Conservation (phyloP, 2,329 filamentous ascomycete species). For the Beauveria varroae region DNA sequence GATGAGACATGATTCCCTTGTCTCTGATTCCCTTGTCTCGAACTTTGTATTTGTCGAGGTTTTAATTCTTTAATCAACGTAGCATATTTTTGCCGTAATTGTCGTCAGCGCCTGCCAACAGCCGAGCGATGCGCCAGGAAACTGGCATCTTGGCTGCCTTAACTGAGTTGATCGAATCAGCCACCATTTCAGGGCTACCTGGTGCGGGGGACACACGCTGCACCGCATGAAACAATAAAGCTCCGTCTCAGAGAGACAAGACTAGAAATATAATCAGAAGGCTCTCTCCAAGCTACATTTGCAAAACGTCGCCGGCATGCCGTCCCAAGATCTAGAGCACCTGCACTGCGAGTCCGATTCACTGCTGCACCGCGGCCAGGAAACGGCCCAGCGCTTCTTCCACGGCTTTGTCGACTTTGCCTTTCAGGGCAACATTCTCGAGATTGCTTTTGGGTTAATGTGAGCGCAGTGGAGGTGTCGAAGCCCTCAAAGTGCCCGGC, state of each 20-base stretch:
- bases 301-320: slow-evolving; percentile 16
- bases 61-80: background rate
- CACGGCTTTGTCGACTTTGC: slow-evolving; percentile 65
- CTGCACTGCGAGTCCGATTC: slow-evolving; percentile 24
- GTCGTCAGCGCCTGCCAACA: too few relatives aligned
- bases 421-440: slow-evolving; percentile 65
- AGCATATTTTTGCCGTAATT: background rate
- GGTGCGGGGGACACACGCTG: background rate
- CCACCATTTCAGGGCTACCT: background rate
- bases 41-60: background rate
- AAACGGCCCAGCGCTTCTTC: slow-evolving; percentile 44
- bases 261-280: background rate
- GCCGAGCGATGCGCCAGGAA: too few relatives aligned
- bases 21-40: background rate
- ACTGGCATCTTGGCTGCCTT: background rate
- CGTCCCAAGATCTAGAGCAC: slow-evolving; percentile 29
- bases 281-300: background rate
- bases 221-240: background rate
- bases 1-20: background rate
- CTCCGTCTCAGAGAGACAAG: background rate
- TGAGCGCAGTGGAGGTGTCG: slow-evolving; percentile 30
- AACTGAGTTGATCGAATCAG: background rate
- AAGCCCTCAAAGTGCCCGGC: background rate
- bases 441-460: slow-evolving; percentile 71
- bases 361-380: slow-evolving; percentile 40